Evolutionary conservation across 2,329 filamentous ascomycete genomes (phyloP).

Genomic region (Talaromyces rugulosus): DNA sequence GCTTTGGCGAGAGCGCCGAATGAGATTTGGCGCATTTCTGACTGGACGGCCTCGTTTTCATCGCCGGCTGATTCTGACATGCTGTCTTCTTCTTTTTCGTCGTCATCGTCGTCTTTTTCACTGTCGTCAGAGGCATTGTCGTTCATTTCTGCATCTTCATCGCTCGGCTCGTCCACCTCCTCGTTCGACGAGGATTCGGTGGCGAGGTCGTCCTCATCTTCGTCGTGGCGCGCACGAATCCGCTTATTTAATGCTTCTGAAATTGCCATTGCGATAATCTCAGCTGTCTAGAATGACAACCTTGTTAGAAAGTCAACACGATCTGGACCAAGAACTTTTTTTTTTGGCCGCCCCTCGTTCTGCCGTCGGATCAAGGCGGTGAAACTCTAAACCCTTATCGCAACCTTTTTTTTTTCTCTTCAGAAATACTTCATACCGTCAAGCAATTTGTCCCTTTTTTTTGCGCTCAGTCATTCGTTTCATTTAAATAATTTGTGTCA

Average conservation of each 20-base stretch:
- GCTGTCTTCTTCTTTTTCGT: slow-evolving; percentile 27
- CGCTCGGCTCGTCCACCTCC: background rate
- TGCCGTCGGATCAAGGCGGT: slow-evolving; percentile 1
- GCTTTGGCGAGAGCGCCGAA: slow-evolving; percentile 90
- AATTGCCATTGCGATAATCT: slow-evolving; percentile 28
- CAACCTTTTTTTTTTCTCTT: background rate
- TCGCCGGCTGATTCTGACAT: slow-evolving; percentile 19
- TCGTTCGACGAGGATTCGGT: slow-evolving; percentile 22
- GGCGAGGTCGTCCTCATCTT: slow-evolving; percentile 39
- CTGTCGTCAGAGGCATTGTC: slow-evolving; percentile 18
- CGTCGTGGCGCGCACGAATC: slow-evolving; percentile 36
- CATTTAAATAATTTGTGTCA: background rate
- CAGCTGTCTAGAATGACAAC: background rate
- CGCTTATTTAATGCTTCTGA: slow-evolving; percentile 37
- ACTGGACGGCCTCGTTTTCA: slow-evolving; percentile 31
- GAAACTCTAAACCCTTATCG: background rate
- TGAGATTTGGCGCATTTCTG: slow-evolving; percentile 60
- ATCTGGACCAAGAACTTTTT: background rate
- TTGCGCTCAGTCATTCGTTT: background rate
- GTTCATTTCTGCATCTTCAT: slow-evolving; percentile 14
- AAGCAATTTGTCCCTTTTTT: background rate
- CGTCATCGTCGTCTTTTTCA: slow-evolving; percentile 34
- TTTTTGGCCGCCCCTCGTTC: background rate
- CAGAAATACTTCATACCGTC: background rate
- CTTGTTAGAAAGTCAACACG: background rate